These are phyloP conservation scores for Marasmius sp. DNA, from an alignment of 1,284 basidiomycete genomes.

Conservation along the genomic window DNA sequence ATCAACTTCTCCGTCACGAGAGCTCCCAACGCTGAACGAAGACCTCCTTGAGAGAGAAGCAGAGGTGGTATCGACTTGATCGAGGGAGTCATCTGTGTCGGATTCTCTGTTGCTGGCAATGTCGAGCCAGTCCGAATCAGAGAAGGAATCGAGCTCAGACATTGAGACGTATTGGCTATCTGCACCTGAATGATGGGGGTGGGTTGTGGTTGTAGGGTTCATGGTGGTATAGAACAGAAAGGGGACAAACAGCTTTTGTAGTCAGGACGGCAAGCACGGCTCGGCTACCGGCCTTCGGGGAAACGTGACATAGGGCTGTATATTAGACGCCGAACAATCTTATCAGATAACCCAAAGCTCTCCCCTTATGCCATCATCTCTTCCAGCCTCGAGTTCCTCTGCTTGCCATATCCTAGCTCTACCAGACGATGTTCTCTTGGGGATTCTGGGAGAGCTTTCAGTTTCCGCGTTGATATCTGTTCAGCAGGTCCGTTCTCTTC, in stretches of 20 bases:
- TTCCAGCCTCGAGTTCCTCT: background rate
- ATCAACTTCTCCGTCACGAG: conserved; percentile 62
- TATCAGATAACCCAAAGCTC: background rate
- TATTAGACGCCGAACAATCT: background rate
- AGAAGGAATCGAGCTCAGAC: conserved; percentile 64
- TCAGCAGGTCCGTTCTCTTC: conserved; percentile 40
- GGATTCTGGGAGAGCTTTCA: conserved; percentile 29
- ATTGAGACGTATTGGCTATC: conserved; percentile 34
- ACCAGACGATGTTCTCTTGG: conserved; percentile 36
- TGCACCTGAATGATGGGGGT: conserved; percentile 24
- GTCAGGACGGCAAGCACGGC: conserved; percentile 6
- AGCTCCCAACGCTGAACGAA: conserved; percentile 64
- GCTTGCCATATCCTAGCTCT: conserved; percentile 3
- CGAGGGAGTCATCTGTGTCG: conserved; percentile 62
- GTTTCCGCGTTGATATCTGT: conserved; percentile 45
- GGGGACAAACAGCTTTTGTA: conserved; percentile 10
- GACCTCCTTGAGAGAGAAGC: conserved; percentile 63
- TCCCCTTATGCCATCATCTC: background rate
- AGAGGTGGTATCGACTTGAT: conserved; percentile 46
- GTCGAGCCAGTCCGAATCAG: conserved; percentile 81
- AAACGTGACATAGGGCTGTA: background rate
- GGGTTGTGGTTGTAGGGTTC: conserved; percentile 25
- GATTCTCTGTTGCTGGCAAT: conserved; percentile 65
- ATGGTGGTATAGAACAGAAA: conserved; percentile 20
- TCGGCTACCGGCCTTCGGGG: conserved; percentile 4